These are phyloP conservation scores for Hyaloscypha finlandica DNA, from an alignment of 495 filamentous ascomycete genomes.

Conservation along the genomic window DNA sequence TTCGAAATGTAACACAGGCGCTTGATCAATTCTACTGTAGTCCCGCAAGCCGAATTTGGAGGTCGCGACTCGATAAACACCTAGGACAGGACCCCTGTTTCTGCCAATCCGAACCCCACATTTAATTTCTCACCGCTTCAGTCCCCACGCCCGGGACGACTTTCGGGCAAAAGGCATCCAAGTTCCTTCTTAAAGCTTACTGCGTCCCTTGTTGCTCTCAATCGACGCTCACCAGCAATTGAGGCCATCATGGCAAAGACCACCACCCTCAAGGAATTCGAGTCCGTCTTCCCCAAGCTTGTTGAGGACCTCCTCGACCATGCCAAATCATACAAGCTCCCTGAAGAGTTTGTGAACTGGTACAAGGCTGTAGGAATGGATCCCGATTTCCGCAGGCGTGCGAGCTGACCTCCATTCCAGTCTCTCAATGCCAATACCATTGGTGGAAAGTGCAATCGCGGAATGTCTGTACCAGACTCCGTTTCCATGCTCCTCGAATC, in stretches of 20 bases:
- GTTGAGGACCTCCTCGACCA: conserved; percentile 75
- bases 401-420: conserved; percentile 44
- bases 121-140: conserved; percentile 12
- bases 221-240: conserved; percentile 11
- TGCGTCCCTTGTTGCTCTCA: not conserved
- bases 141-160: not conserved
- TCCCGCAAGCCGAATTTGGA: not conserved
- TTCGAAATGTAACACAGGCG: not conserved
- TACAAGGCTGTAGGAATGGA: conserved; percentile 67
- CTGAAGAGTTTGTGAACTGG: conserved; percentile 82
- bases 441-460: conserved; percentile 97
- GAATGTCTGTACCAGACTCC: conserved; percentile 96
- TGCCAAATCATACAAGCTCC: conserved; percentile 77
- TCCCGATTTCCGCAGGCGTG: conserved; percentile 20
- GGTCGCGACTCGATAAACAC: conserved; percentile 4
- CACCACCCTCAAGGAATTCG: conserved; percentile 80
- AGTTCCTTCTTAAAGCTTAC: not conserved
- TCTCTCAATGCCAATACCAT: conserved; percentile 79
- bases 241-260: conserved; percentile 56
- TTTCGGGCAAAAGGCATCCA: not conserved
- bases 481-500: conserved; percentile 73
- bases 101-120: conserved; percentile 14
- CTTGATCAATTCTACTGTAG: not conserved
- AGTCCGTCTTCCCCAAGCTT: conserved; percentile 80
- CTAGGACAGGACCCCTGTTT: not conserved